Conservation (phyloP, 768 basidiomycete genomes). For the Mycena leptocephala region DNA sequence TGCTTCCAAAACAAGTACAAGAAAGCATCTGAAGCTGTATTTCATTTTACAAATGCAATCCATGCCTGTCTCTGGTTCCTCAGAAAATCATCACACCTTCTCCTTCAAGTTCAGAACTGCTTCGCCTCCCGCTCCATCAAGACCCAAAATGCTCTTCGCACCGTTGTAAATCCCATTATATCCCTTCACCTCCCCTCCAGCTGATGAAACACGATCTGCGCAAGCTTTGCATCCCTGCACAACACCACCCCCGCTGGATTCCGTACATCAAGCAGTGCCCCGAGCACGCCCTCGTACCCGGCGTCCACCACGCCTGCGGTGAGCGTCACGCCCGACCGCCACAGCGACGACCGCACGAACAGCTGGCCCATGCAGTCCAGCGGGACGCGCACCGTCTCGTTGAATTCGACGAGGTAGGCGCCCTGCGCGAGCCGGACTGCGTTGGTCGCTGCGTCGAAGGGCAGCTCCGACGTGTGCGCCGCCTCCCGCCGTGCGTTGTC, state of each 20-base stretch:
- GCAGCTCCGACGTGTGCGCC: slow-evolving; percentile 25
- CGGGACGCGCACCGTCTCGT: slow-evolving; percentile 35
- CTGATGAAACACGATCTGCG: slow-evolving; percentile 32
- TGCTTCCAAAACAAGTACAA: too few species aligned
- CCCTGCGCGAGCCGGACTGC: slow-evolving; percentile 18
- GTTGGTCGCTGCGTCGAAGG: slow-evolving; percentile 7
- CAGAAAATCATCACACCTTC: too few species aligned
- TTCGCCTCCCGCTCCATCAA: too few species aligned
- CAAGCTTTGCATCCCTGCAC: slow-evolving; percentile 7
- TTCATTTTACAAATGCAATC: too few species aligned
- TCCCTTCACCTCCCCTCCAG: slow-evolving; percentile 33
- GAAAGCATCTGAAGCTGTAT: too few species aligned
- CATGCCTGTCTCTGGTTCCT: too few species aligned
- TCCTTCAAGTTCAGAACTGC: too few species aligned
- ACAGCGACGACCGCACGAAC: slow-evolving; percentile 37
- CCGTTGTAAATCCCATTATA: too few species aligned
- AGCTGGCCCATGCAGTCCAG: slow-evolving; percentile 35
- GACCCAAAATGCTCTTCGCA: too few species aligned
- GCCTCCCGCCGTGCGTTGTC: slow-evolving; percentile 30
- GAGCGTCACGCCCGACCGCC: slow-evolving; percentile 32
- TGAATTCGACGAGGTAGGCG: slow-evolving; percentile 40
- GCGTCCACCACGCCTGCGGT: slow-evolving; percentile 34
- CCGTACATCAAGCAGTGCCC: slow-evolving; percentile 18
- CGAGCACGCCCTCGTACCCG: too few species aligned
- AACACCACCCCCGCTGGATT: slow-evolving; percentile 37